Evolutionary conservation across 345 rosid genomes (phyloP), one percentile per base, ranked within the genome.

Genomic region (Cardamine occulta): DNA sequence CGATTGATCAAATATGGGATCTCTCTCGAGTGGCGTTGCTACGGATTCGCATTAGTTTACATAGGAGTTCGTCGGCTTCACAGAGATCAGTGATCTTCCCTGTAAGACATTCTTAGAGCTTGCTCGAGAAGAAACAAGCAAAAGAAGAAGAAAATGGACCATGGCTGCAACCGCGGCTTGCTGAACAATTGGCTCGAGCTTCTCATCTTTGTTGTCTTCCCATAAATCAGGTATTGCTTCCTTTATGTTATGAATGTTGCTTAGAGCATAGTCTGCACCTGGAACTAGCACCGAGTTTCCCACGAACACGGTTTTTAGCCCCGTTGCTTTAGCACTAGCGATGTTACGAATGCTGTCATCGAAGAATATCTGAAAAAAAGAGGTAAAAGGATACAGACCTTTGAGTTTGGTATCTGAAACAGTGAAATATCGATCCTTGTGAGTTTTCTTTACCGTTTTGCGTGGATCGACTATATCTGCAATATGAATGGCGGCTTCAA

Each of bases 281-380:
- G 88, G 85, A 60, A 86, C 85, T 42, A 76, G 82, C 39, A 73
- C 83, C 0, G 87, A 85, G 80, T 87, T 81, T 18, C 98, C 97
- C 80, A 89, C 94, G 37, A 91, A 80, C 40, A 89, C 96, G 0
- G 94, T 88, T 18, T 81, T 92, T 26, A 93, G 85, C 7, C 91
- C 96, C 7, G 93, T 86, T 29, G 82, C 87, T 84, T 91, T 88
- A 56, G 85, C 98, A 23, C 83, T 88, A 4, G 85, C 90, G 40
- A 93, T 91, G 82, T 93, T 93, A 56, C 96, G 83, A 67, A 86
- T 65, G 71, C 97, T 93, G 81, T 93, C 97, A 74, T 93, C 96
- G 5, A 93, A 89, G 89, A 90, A 90, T 19, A 93, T 74, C 96
- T 93, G 82, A 74, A 62, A 70, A 70, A 1, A n/a, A n/a, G n/a